Conservation (phyloP, 148 eudicot species). For the Arctostaphylos glauca region DNA sequence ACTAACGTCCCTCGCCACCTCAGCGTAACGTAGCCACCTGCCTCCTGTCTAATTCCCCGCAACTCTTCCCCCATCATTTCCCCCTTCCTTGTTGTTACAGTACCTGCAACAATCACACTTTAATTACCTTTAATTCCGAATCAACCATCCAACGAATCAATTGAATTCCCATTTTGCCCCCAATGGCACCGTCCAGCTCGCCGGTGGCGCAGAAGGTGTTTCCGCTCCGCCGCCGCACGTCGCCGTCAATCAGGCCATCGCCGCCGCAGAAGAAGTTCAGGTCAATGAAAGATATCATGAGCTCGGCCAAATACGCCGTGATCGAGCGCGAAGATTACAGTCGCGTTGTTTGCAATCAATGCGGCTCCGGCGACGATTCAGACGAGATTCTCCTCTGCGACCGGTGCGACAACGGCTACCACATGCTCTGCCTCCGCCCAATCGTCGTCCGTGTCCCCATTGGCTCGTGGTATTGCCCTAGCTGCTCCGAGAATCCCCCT, state of each 20-base stretch:
- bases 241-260: conserved; percentile 6
- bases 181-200: conserved; percentile 24
- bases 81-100: neutral
- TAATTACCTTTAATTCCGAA: neutral
- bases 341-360: conserved; percentile 48
- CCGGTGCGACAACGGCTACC: conserved; percentile 70
- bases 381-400: conserved; percentile 75
- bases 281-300: conserved; percentile 49
- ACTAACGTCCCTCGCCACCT: neutral
- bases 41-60: conserved; percentile 2
- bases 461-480: conserved; percentile 71
- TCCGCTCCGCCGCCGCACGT: conserved; percentile 11
- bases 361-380: conserved; percentile 64
- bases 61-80: neutral
- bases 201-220: conserved; percentile 22
- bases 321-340: conserved; percentile 40
- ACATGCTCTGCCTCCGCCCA: conserved; percentile 77
- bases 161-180: neutral
- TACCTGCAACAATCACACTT: neutral
- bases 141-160: neutral
- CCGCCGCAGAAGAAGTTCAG: conserved; percentile 33
- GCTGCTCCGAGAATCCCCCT: conserved; percentile 43
- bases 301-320: conserved; percentile 33
- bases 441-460: conserved; percentile 73
- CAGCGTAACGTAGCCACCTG: conserved; percentile 13